phyloP scores from a whole-genome alignment of 2,329 filamentous ascomycete species.

The Leptoxyphium fumago region DNA sequence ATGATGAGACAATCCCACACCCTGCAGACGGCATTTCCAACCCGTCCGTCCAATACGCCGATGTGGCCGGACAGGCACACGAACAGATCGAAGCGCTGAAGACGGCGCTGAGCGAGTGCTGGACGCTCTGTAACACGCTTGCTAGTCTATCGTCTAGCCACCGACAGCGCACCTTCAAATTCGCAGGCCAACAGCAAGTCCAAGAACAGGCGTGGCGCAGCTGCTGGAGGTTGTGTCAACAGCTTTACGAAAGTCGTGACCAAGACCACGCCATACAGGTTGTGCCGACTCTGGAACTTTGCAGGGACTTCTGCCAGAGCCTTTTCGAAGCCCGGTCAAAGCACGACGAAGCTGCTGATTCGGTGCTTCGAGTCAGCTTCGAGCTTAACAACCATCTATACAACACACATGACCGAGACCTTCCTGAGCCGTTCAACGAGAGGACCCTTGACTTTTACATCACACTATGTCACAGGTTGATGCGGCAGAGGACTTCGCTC shows the following conservation, averaged over 20 bases:
- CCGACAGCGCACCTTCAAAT: conserved; percentile 63
- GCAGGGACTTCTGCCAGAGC: conserved; percentile 81
- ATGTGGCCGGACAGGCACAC: conserved; percentile 24
- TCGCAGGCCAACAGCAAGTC: conserved; percentile 56
- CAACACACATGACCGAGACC: conserved; percentile 71
- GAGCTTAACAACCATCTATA: conserved; percentile 92
- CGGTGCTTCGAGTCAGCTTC: conserved; percentile 79
- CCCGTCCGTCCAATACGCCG: conserved; percentile 20
- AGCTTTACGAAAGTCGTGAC: conserved; percentile 68
- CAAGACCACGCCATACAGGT: conserved; percentile 55
- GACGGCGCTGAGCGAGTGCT: conserved; percentile 71
- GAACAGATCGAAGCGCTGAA: conserved; percentile 54
- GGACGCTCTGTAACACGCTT: conserved; percentile 85
- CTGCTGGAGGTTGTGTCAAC: conserved; percentile 86
- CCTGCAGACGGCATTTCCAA: conserved; percentile 34
- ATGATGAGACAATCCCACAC: conserved; percentile 23
- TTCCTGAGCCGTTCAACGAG: conserved; percentile 78
- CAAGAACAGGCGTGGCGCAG: conserved; percentile 86
- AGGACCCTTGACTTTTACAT: conserved; percentile 89
- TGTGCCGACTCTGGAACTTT: conserved; percentile 65
- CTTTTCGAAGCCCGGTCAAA: conserved; percentile 73
- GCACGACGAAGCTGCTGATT: conserved; percentile 67
- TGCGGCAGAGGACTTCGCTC: conserved; percentile 75
- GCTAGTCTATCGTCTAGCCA: conserved; percentile 75
- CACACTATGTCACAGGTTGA: conserved; percentile 83